Percentiles rank a stretch among this genome's conserved stretches.
These are phyloP conservation scores for Ramularia collo-cygni DNA, from an alignment of 2,329 filamentous ascomycete species.

Conservation along the genomic window DNA sequence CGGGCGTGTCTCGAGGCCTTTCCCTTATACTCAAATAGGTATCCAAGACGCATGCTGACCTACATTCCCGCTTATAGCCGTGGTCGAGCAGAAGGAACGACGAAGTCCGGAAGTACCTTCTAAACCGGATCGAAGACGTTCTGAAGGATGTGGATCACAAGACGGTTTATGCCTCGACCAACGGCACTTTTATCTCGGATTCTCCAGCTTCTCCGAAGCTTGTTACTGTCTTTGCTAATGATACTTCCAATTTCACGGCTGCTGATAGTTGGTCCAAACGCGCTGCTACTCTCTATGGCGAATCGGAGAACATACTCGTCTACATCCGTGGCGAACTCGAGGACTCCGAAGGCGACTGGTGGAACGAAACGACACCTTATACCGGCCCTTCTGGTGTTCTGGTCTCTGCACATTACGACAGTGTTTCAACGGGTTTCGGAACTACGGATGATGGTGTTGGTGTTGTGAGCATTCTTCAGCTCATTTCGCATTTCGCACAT, in stretches of 20 bases:
- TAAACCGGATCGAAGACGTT: constrained; percentile 64
- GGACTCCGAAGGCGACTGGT: constrained; percentile 66
- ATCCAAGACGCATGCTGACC: constrained; percentile 39
- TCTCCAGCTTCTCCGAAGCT: constrained; percentile 16
- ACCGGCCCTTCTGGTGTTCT: constrained; percentile 64
- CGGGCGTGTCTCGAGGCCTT: not conserved
- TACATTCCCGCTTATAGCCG: no score
- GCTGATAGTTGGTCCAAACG: constrained; percentile 19
- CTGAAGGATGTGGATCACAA: constrained; percentile 47
- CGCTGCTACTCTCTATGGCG: constrained; percentile 62
- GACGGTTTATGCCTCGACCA: constrained; percentile 22
- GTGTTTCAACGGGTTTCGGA: constrained; percentile 83
- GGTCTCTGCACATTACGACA: constrained; percentile 93
- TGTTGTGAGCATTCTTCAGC: constrained; percentile 75
- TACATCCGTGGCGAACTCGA: constrained; percentile 79
- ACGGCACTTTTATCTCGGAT: constrained; percentile 28
- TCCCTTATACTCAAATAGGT: no score
- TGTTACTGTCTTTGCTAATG: constrained; percentile 68
- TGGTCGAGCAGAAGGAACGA: constrained; percentile 65
- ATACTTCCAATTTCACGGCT: constrained; percentile 68
- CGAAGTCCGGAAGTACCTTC: constrained; percentile 66
- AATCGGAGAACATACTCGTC: constrained; percentile 85
- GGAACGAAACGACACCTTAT: constrained; percentile 40
- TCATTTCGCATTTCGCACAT: constrained; percentile 78
- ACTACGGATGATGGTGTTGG: constrained; percentile 92